phyloP scores from a whole-genome alignment of 306 rosid genomes.

The Dalbergia cochinchinensis region DNA sequence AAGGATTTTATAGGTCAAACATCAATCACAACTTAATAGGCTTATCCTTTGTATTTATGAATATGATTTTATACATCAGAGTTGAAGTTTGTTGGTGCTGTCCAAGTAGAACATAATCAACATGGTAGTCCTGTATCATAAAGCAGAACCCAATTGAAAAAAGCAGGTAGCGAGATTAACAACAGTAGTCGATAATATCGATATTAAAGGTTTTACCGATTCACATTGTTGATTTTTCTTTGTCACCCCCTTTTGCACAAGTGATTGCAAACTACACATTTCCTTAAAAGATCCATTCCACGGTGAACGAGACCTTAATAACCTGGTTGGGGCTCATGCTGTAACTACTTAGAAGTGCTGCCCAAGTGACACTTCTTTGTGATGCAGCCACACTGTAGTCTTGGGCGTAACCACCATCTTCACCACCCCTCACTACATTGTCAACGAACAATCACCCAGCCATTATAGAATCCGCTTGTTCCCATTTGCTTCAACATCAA shows the following conservation, averaged over 20 bases:
- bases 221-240: background rate
- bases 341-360: too few species aligned
- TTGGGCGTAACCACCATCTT: too few species aligned
- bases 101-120: conserved; percentile 1
- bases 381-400: too few species aligned
- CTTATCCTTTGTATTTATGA: conserved; percentile 22
- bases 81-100: background rate
- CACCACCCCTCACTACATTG: too few species aligned
- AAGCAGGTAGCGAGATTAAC: background rate
- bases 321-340: too few species aligned
- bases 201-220: background rate
- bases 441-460: too few species aligned
- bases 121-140: conserved; percentile 3
- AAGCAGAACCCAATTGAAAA: background rate
- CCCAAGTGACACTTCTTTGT: too few species aligned
- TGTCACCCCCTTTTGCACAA: background rate
- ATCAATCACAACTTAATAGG: conserved; percentile 1
- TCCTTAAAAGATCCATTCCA: background rate
- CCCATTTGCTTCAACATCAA: too few species aligned
- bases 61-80: conserved; percentile 13
- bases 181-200: background rate
- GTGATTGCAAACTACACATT: background rate
- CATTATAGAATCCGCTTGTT: too few species aligned
- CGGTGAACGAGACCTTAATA: too few species aligned
- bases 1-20: conserved; percentile 19